These are phyloP conservation scores for Ganoderma sinense DNA, from an alignment of 1,284 basidiomycete species.

Conservation along the genomic window DNA sequence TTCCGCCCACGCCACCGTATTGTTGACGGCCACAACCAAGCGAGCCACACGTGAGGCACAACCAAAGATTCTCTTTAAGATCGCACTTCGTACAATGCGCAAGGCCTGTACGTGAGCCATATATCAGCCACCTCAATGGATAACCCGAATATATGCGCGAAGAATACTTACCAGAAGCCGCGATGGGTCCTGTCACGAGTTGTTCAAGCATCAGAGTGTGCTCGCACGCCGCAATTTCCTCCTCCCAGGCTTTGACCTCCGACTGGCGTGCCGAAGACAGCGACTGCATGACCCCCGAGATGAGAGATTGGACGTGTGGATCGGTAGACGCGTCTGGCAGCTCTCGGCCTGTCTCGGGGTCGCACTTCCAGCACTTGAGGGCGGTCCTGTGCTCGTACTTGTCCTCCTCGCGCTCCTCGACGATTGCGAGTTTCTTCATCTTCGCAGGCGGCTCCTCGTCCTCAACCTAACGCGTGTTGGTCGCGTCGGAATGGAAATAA, in stretches of 20 bases:
- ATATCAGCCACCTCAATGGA: neutral
- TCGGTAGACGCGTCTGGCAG: constrained; percentile 47
- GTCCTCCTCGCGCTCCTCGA: constrained; percentile 88
- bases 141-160: neutral
- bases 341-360: constrained; percentile 58
- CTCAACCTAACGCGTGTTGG: constrained; percentile 46
- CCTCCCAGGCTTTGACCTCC: constrained; percentile 98
- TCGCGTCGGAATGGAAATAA: neutral
- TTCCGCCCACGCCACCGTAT: constrained; percentile 87
- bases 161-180: constrained; percentile 52
- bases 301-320: constrained; percentile 61
- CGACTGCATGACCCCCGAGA: constrained; percentile 81
- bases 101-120: constrained; percentile 58
- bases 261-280: constrained; percentile 91
- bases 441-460: constrained; percentile 86
- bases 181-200: constrained; percentile 57
- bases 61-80: constrained; percentile 92
- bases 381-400: constrained; percentile 78
- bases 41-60: constrained; percentile 95
- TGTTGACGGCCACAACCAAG: constrained; percentile 93
- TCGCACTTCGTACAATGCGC: constrained; percentile 83
- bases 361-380: constrained; percentile 84
- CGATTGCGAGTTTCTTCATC: constrained; percentile 90
- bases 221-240: constrained; percentile 89
- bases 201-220: constrained; percentile 88